These are phyloP conservation scores for Rhodotorula sp. DNA, from an alignment of 1,284 basidiomycete genomes.

Conservation along the genomic window DNA sequence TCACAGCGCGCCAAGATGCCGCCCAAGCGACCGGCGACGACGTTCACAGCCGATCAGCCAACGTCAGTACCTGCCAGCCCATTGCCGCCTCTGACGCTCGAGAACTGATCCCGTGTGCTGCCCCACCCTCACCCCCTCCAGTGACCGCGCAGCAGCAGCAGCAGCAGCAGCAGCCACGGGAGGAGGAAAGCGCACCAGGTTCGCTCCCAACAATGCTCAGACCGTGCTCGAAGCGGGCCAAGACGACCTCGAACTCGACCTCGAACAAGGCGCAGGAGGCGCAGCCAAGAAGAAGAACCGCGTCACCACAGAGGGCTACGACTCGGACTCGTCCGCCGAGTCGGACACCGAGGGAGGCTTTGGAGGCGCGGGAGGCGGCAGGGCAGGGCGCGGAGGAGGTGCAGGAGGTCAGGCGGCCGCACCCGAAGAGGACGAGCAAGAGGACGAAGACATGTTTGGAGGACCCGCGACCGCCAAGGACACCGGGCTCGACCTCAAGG, in stretches of 20 bases:
- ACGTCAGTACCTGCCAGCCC: not conserved
- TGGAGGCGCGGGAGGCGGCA: constrained; percentile 28
- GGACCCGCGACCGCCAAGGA: constrained; percentile 56
- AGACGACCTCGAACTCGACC: constrained; percentile 39
- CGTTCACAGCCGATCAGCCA: constrained; percentile 16
- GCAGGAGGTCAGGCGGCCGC: constrained; percentile 9
- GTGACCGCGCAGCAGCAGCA: constrained; percentile 14
- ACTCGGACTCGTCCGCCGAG: constrained; percentile 36
- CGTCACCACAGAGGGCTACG: constrained; percentile 40
- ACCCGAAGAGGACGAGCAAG: constrained; percentile 55
- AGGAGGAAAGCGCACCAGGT: constrained; percentile 34
- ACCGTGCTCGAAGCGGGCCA: not conserved
- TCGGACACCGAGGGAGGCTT: constrained; percentile 31
- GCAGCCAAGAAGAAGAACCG: constrained; percentile 12
- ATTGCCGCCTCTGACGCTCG: too few relatives aligned
- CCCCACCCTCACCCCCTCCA: not conserved
- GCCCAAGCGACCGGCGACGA: constrained; percentile 19
- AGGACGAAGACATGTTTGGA: constrained; percentile 81
- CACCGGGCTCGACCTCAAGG: constrained; percentile 54
- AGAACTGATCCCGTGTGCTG: not conserved
- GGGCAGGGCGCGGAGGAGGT: constrained; percentile 12
- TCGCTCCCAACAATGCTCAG: constrained; percentile 24
- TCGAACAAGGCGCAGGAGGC: constrained; percentile 21
- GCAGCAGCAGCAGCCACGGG: constrained; percentile 2
- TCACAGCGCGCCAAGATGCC: not conserved